Percentiles rank a stretch among this genome's conserved stretches.
These are phyloP conservation scores for Saccharum officinarum DNA, from an alignment of 176 grass and related monocot species.

Conservation along the genomic window DNA sequence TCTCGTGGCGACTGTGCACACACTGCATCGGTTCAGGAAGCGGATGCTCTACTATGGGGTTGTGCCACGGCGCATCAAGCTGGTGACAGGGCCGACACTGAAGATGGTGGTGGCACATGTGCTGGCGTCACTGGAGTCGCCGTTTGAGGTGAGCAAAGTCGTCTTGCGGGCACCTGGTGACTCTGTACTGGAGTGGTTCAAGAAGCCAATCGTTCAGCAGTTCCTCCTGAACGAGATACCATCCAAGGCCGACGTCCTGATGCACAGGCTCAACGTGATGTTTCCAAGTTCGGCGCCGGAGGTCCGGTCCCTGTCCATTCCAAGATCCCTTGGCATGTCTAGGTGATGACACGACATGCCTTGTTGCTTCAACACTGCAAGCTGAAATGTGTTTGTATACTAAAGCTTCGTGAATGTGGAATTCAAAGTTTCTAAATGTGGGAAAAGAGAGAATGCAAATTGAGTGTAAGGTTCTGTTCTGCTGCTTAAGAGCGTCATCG, in stretches of 20 bases:
- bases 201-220: conserved; percentile 96
- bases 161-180: conserved; percentile 77
- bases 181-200: conserved; percentile 87
- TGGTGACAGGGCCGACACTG: conserved; percentile 82
- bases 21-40: conserved; percentile 91
- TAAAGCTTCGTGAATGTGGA: background rate
- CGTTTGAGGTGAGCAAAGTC: conserved; percentile 92
- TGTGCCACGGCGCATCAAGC: conserved; percentile 80
- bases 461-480: background rate
- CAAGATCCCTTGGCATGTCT: conserved; percentile 61
- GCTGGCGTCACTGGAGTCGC: conserved; percentile 67
- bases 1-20: conserved; percentile 71
- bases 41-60: conserved; percentile 95
- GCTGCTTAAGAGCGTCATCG: background rate
- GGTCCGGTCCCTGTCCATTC: conserved; percentile 58
- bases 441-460: background rate
- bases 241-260: conserved; percentile 81
- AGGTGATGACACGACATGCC: conserved; percentile 34
- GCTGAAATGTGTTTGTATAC: conserved; percentile 38
- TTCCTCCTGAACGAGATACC: conserved; percentile 98
- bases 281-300: conserved; percentile 86
- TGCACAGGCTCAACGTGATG: conserved; percentile 93
- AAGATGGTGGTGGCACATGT: conserved; percentile 92
- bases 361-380: conserved; percentile 6
- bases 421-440: background rate